Evolutionary conservation across 805 yeast species (phyloP).

Genomic region (Candida sithepensis): DNA sequence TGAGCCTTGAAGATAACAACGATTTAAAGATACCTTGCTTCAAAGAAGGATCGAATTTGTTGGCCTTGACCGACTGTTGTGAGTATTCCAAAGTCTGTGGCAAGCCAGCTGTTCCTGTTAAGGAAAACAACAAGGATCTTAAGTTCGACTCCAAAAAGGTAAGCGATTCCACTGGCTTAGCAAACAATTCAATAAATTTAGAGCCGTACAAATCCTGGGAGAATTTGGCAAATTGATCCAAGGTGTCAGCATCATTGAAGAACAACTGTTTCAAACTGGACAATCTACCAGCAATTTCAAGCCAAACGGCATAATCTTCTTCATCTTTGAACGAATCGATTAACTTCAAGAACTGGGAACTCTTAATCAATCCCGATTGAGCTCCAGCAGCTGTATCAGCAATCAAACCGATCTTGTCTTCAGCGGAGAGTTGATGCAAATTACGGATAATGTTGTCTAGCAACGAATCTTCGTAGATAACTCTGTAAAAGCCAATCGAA

Average conservation of each 20-base stretch:
- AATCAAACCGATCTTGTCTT: slow-evolving; percentile 51
- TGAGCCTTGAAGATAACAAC: slow-evolving; percentile 35
- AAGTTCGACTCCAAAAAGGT: slow-evolving; percentile 29
- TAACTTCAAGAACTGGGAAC: slow-evolving; percentile 43
- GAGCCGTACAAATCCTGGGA: slow-evolving; percentile 30
- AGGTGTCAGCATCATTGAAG: slow-evolving; percentile 31
- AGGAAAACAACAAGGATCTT: slow-evolving; percentile 36
- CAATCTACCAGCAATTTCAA: slow-evolving; percentile 43
- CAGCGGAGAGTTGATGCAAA: slow-evolving; percentile 36
- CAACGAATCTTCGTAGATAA: slow-evolving; percentile 43
- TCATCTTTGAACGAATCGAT: slow-evolving; percentile 34
- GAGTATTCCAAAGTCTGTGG: slow-evolving; percentile 32
- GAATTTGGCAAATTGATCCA: slow-evolving; percentile 31
- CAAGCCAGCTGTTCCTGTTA: slow-evolving; percentile 38
- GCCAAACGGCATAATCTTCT: slow-evolving; percentile 50
- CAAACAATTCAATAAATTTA: slow-evolving; percentile 26
- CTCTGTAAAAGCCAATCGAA: slow-evolving; percentile 51
- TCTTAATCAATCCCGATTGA: slow-evolving; percentile 40
- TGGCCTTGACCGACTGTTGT: slow-evolving; percentile 3
- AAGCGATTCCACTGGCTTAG: slow-evolving; percentile 11
- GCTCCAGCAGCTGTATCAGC: slow-evolving; percentile 52
- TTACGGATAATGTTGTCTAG: slow-evolving; percentile 39
- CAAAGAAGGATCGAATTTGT: slow-evolving; percentile 36
- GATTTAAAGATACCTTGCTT: slow-evolving; percentile 41
- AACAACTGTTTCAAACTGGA: slow-evolving; percentile 34